Base-by-base conservation (phyloP, 768 basidiomycete genomes). In the Sporobolomyces roseus region DNA sequence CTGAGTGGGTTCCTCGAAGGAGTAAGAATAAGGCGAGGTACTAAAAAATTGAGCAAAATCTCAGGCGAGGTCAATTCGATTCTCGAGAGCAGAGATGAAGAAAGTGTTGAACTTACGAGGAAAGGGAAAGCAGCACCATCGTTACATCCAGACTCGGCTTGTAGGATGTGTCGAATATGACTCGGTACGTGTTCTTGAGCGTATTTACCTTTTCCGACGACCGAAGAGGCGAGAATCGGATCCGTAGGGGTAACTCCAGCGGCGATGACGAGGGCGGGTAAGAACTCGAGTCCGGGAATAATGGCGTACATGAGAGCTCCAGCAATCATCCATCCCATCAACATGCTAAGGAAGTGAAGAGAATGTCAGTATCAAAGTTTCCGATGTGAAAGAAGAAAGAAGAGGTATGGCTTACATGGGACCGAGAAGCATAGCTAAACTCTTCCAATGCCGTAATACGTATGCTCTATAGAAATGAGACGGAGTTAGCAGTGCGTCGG, bases 81-180 rank as follows among this genome's bases (percentile, higher is more conserved):
- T 23, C 23, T n/a, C n/a, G n/a, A n/a, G n/a, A n/a, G n/a, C n/a
- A n/a, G n/a, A n/a, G n/a, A n/a, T n/a, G n/a, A 45, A 19, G 6
- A 41, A 49, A 48, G 25, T 56, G 32, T 5, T 3, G 27, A 3
- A 61, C 63, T 83, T 77, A 86, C 93, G 33, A 98, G 82, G 79
- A 97, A 97, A 0, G 93, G 93, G 78, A 93, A 96, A 0, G 93
- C 92, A 0, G 94, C 94, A 38, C 96, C 96, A 69, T 99, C 96
- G 78, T 98, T 99, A 76, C 91, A 91, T 12, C 91, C 94, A 63
- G 86, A 87, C 80, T 97, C 94, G 8, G 90, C 91, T 0, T 89
- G 84, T 10, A 96, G 81, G 49, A 96, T 83, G 29, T 85, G 87
- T 55, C 93, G 85, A 29, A 98, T 82, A 60, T 90, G 87, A 9